Evolutionary conservation across 371 early-diverging fungal genomes (phyloP), one percentile per base, ranked within the genome.

Genomic region (Batrachochytrium dendrobatidis): DNA sequence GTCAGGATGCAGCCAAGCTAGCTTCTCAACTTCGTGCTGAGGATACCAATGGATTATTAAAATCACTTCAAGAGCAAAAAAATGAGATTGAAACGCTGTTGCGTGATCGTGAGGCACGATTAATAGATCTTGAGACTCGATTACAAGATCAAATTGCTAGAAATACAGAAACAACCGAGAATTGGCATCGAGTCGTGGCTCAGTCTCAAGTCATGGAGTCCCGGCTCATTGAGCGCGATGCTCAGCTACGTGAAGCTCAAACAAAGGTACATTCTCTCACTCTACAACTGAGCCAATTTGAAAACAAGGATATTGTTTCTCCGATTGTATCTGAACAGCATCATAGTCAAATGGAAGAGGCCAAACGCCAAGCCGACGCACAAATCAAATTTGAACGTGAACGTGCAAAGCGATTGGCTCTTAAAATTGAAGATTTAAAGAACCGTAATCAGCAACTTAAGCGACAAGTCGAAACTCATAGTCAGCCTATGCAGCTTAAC

Each of bases 321-420:
- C n/a, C n/a, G n/a, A n/a, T n/a, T n/a, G n/a, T n/a, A n/a, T n/a
- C n/a, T n/a, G n/a, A 39, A n/a, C 12, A 39, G 39, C 39, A 12
- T 29, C 49, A 48, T 22, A 22, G 29, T 22, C 8, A 6, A 32
- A 10, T 51, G 3, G 51, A 51, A 3, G 51, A 51, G 30, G 51
- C 51, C 7, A 4, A 24, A 3, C 44, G 53, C 3, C 30, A 28
- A 51, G 56, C 62, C 1, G 57, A 62, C 33, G 45, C 50, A 15
- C 62, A 56, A 39, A 17, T 8, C 54, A 55, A 51, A 35, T 34
- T 26, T 33, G 64, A 64, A 43, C 44, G 50, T 22, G 64, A 64
- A 30, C 44, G 64, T 3, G 52, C 50, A 49, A 60, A 60, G 31
- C 55, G 54, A 2, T 25, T 60, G 3, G 60, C 60, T 1, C 24